Conservation (phyloP, 2,329 filamentous ascomycete genomes). For the Amylocarpus encephaloides region DNA sequence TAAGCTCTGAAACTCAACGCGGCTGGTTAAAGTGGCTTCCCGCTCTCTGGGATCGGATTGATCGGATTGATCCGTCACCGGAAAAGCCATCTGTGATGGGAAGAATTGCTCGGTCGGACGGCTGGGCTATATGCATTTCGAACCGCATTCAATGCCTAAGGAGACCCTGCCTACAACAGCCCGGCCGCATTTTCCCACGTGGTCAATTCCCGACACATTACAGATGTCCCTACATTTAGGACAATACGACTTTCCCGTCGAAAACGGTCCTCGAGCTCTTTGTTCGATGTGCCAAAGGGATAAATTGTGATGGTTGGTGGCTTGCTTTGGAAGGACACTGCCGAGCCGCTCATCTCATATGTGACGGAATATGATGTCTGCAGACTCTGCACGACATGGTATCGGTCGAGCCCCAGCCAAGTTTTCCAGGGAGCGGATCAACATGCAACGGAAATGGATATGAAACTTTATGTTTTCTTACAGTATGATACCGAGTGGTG, state of each 20-base stretch:
- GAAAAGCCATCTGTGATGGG: background rate
- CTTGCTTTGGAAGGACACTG: conserved; percentile 1
- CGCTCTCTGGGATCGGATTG: background rate
- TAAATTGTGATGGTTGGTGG: background rate
- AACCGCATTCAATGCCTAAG: background rate
- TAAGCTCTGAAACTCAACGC: conserved; percentile 1
- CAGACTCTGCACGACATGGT: background rate
- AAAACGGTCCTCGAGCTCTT: background rate
- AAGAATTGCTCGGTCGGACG: conserved; percentile 4
- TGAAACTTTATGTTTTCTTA: no score
- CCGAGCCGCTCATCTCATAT: background rate
- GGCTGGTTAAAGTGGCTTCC: conserved; percentile 3
- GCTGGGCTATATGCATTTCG: background rate
- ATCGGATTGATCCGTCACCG: background rate
- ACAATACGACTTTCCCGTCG: background rate
- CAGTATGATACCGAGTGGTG: no score
- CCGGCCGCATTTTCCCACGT: background rate
- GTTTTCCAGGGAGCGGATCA: background rate
- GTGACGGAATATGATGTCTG: background rate
- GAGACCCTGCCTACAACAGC: background rate
- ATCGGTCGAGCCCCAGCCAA: background rate
- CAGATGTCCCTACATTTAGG: no score
- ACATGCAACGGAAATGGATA: background rate
- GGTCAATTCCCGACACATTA: background rate
- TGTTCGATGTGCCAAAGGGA: background rate